Evolutionary conservation across 345 rosid genomes (phyloP), one percentile per base, ranked within the genome.

Genomic region (Citrus trifoliata): DNA sequence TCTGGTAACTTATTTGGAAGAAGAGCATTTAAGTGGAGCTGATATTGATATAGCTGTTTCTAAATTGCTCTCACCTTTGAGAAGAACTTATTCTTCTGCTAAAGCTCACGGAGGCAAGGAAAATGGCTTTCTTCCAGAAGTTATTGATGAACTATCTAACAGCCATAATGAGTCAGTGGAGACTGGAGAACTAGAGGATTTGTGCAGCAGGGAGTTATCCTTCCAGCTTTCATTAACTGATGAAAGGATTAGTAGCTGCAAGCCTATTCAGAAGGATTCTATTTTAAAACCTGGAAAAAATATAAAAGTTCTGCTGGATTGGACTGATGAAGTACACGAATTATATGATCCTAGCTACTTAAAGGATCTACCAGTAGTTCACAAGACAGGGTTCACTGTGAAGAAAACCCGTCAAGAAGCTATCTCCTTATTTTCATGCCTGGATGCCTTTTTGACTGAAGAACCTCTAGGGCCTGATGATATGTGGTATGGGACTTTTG

Each of bases 401-500:
- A 96, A 96, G 86, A 94, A 94, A 84, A 92, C 97, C 66, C 86
- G 85, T 75, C 90, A 92, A 80, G 97, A 92, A 86, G 89, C 93
- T 65, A 89, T 91, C 75, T 89, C 97, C 30, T 79, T 95, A 74
- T 95, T 91, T 89, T 92, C 97, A n/a, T 95, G 99, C 80, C 83
- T 95, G 87, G 99, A 93, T 83, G 96, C 95, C 24, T 93, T 91
- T 87, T 80, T 95, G 93, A 91, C 87, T 56, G 99, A 95, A 84
- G 99, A 93, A 78, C 99, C 98, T 46, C 86, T 93, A 0, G 98
- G 97, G 76, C 94, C 97, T 70, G 97, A 95, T 79, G 97, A 93
- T 77, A 95, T 92, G 99, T 95, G 98, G 99, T 94, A 82, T 73
- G 82, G 77, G 62, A 51, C 71, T 60, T 55, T 32, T 48, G 66